These are phyloP conservation scores for Nannizziopsis barbatae DNA, from an alignment of 2,329 filamentous ascomycete species.

Conservation along the genomic window DNA sequence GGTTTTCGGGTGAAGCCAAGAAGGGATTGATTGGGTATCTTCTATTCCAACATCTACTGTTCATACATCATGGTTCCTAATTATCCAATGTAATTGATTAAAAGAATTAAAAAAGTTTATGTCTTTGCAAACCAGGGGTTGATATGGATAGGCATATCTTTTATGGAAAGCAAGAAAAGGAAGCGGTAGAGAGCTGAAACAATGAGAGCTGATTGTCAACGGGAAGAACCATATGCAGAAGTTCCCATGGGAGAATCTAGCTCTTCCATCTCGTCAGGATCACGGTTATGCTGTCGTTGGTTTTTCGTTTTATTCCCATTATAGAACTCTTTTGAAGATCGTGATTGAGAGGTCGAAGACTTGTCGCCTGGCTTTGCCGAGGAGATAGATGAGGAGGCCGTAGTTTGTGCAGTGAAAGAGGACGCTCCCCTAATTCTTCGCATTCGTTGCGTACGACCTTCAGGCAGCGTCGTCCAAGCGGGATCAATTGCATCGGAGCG, in stretches of 20 bases:
- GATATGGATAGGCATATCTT: too few species aligned
- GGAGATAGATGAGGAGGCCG: background rate
- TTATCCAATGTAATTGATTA: slow-evolving; percentile 1
- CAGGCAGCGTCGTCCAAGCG: slow-evolving; percentile 9
- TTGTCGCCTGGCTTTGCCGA: background rate
- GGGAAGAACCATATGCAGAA: slow-evolving; percentile 3
- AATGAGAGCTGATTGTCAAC: background rate
- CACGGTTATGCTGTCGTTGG: background rate
- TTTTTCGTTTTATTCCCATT: background rate
- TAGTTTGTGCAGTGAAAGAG: background rate
- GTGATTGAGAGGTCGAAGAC: background rate
- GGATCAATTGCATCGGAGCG: slow-evolving; percentile 13
- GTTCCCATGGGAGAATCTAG: background rate
- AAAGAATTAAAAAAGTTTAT: too few species aligned
- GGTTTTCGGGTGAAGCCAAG: too few species aligned
- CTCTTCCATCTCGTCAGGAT: background rate
- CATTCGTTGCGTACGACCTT: slow-evolving; percentile 11
- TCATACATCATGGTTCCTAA: background rate
- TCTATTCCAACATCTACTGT: too few species aligned
- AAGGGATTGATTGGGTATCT: too few species aligned
- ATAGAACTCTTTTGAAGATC: too few species aligned
- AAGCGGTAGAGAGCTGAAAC: background rate
- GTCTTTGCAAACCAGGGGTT: too few species aligned
- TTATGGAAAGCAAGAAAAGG: background rate
- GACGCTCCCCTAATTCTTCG: slow-evolving; percentile 10